Conservation (phyloP, 2,329 filamentous ascomycete genomes). For the Diaporthe destruens region DNA sequence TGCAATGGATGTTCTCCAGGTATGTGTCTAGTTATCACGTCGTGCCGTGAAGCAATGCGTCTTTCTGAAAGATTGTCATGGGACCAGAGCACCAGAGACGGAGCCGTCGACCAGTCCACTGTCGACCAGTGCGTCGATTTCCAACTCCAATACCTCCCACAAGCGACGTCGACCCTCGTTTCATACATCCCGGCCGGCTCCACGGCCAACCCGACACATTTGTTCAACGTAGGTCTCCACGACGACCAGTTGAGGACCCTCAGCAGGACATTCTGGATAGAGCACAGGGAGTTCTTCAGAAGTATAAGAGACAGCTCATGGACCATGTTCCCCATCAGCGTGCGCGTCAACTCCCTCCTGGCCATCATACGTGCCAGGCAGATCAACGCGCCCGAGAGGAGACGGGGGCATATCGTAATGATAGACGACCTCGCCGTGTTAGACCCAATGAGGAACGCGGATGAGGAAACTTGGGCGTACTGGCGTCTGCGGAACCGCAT, state of each 20-base stretch:
- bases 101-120: not conserved
- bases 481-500: not conserved
- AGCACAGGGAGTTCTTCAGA: not conserved
- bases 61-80: not conserved
- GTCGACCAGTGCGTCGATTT: not conserved
- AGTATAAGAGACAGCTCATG: not conserved
- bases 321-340: not conserved
- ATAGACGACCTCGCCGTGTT: not conserved
- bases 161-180: not conserved
- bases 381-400: not conserved
- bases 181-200: not conserved
- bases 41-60: not conserved
- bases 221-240: not conserved
- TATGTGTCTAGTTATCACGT: not conserved
- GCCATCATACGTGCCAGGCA: not conserved
- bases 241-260: not conserved
- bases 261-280: not conserved
- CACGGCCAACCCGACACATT: not conserved
- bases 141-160: not conserved
- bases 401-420: not conserved
- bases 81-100: not conserved
- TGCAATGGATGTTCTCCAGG: not conserved
- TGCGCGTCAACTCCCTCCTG: not conserved
- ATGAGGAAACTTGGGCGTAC: not conserved
- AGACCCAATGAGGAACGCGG: not conserved